These are phyloP conservation scores for Alternaria atra DNA, from an alignment of 2,329 filamentous ascomycete genomes.

Conservation along the genomic window DNA sequence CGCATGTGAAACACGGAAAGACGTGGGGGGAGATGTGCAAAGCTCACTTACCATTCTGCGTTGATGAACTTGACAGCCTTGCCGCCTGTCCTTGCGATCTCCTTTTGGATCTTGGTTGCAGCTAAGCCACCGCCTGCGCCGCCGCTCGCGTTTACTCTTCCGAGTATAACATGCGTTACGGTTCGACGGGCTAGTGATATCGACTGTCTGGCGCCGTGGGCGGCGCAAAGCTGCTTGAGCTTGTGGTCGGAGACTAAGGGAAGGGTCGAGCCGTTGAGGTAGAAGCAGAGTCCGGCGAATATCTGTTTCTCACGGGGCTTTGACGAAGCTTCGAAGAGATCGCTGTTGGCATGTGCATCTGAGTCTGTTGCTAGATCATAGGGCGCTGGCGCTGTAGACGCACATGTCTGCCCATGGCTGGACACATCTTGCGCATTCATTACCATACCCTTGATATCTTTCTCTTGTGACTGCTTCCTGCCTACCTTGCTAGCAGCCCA, in stretches of 20 bases:
- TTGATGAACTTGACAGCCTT: slow-evolving; percentile 79
- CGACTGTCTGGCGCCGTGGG: slow-evolving; percentile 77
- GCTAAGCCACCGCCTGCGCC: slow-evolving; percentile 79
- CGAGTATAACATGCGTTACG: slow-evolving; percentile 88
- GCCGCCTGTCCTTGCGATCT: slow-evolving; percentile 73
- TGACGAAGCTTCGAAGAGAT: slow-evolving; percentile 4
- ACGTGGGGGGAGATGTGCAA: slow-evolving; percentile 2
- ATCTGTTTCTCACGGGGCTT: slow-evolving; percentile 55
- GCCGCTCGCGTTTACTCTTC: slow-evolving; percentile 50
- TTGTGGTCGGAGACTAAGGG: slow-evolving; percentile 85
- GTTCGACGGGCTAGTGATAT: slow-evolving; percentile 74
- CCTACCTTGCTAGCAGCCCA: slow-evolving; percentile 35
- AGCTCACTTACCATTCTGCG: slow-evolving; percentile 73
- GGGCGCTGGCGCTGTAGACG: background rate
- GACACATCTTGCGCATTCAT: background rate
- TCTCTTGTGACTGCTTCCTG: slow-evolving; percentile 16
- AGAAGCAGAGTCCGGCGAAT: slow-evolving; percentile 77
- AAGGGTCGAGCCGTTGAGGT: slow-evolving; percentile 87
- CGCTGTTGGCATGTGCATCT: background rate
- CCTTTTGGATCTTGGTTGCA: slow-evolving; percentile 80
- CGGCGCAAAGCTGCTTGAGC: slow-evolving; percentile 78
- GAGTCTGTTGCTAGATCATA: background rate
- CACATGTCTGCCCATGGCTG: background rate
- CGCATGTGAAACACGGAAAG: background rate
- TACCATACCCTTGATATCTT: background rate